A percentile compares a stretch with the other conserved stretches of the same genome.
Evolutionary conservation across 2,329 filamentous ascomycete species (phyloP).

Genomic region (Pseudogymnoascus verrucosus): DNA sequence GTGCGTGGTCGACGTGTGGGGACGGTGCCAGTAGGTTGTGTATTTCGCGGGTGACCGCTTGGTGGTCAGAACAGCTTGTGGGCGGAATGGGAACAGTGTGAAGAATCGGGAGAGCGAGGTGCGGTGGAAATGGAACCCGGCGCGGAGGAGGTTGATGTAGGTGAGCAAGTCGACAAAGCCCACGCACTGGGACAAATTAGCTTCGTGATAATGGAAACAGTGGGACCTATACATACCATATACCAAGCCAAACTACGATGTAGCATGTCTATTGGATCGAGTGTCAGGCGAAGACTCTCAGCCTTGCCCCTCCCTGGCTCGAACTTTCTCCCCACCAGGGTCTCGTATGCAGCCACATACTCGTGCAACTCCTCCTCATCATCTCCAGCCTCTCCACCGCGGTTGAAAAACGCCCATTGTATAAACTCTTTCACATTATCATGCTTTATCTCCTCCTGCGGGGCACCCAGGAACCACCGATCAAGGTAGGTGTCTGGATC

Average conservation of each 20-base stretch:
- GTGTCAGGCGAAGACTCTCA: constrained; percentile 45
- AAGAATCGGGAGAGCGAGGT: constrained; percentile 35
- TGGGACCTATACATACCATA: constrained; percentile 32
- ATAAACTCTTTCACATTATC: constrained; percentile 55
- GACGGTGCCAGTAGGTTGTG: constrained; percentile 52
- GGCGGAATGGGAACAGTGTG: constrained; percentile 46
- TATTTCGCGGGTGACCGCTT: constrained; percentile 38
- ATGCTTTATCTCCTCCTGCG: constrained; percentile 42
- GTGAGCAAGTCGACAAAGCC: constrained; percentile 29
- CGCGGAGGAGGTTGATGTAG: constrained; percentile 30
- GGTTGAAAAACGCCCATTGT: constrained; percentile 51
- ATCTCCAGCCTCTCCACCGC: constrained; percentile 33
- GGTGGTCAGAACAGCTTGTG: constrained; percentile 38
- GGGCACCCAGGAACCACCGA: constrained; percentile 51
- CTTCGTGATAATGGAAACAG: not conserved
- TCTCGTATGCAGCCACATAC: constrained; percentile 45
- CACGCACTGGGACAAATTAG: constrained; percentile 21
- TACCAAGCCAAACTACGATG: constrained; percentile 52
- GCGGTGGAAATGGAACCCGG: constrained; percentile 42
- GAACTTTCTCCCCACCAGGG: constrained; percentile 41
- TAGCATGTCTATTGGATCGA: constrained; percentile 49
- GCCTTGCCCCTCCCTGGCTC: constrained; percentile 44
- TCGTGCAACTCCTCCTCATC: constrained; percentile 47
- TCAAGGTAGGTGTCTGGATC: constrained; percentile 45
- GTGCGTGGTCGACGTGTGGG: constrained; percentile 48